A percentile compares a stretch with the other conserved stretches of the same genome.
These are phyloP conservation scores for Aquanectria penicillioides DNA, from an alignment of 2,329 filamentous ascomycete genomes.

Conservation along the genomic window DNA sequence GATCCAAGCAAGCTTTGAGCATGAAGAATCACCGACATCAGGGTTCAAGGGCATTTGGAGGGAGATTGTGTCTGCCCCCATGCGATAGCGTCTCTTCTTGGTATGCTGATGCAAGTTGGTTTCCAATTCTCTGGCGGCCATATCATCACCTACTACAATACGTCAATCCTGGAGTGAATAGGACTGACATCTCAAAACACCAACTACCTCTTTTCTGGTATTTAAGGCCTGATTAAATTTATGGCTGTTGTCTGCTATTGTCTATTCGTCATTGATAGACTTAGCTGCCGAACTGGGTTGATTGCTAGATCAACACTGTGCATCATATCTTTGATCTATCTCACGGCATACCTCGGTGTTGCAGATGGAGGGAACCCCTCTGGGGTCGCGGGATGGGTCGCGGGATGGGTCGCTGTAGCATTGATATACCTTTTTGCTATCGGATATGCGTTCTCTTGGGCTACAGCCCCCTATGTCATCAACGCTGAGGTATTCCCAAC, in stretches of 20 bases:
- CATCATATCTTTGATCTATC: constrained; percentile 5
- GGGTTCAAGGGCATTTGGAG: background rate
- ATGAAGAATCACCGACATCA: background rate
- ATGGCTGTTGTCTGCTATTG: constrained; percentile 12
- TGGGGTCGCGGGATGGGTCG: constrained; percentile 15
- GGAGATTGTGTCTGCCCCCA: constrained; percentile 5
- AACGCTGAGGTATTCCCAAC: constrained; percentile 19
- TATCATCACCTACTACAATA: constrained; percentile 18
- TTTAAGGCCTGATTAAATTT: constrained; percentile 19
- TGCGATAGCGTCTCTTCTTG: constrained; percentile 15
- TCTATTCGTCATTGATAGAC: constrained; percentile 13
- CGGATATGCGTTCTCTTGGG: constrained; percentile 19
- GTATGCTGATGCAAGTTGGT: constrained; percentile 20
- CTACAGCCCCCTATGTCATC: constrained; percentile 19
- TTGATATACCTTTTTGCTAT: constrained; percentile 20
- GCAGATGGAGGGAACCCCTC: constrained; percentile 3
- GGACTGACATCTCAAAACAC: constrained; percentile 6
- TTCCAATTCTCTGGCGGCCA: constrained; percentile 19
- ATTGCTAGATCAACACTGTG: constrained; percentile 12
- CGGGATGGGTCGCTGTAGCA: constrained; percentile 18
- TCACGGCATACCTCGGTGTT: constrained; percentile 17
- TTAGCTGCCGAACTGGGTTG: constrained; percentile 12
- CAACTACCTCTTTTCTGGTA: constrained; percentile 17
- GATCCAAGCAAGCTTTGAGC: background rate
- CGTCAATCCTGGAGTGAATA: constrained; percentile 13